Evolutionary conservation across 2,329 filamentous ascomycete genomes (phyloP), one percentile per base, ranked within the genome.

Genomic region (Alternaria panax): DNA sequence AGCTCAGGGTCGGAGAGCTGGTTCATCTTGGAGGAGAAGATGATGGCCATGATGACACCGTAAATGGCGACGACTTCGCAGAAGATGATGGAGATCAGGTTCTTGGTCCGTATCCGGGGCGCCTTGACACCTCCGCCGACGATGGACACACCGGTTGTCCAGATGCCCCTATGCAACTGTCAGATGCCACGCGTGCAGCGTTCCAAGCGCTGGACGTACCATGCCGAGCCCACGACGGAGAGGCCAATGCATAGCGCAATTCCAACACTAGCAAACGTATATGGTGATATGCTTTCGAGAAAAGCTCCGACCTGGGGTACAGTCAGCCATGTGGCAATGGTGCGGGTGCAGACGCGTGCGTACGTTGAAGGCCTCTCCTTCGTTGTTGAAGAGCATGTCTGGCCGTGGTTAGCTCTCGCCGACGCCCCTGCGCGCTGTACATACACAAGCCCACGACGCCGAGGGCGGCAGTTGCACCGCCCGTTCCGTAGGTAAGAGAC

Each of bases 1-100:
- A 85, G 84, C 30, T 90, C 87, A 18, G 85, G 84, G 38, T 89
- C 86, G 57, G 85, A 85, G 28, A 95, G 86, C 56, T 85, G 79
- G 70, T 87, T 86, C 71, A 99, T 82, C 81, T 97, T 96, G 63
- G 93, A 87, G 43, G 93, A 96, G 84, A 98, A 98, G 74, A 99
- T 91, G 78, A 99, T 99, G 73, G 93, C 91, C 93, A 99, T 99
- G 82, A 99, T 99, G 81, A 99, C 94, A 73, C 96, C 96, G 86
- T 99, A 99, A 80, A 99, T 99, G 80, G 95, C 95, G 75, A 99
- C 95, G 76, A 99, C 95, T 83, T 99, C 95, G 84, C 95, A 99
- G 83, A 99, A 99, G 82, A 99, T 98, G 81, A 99, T 99, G 74
- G 94, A 98, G 79, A 99, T 98, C 76, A 99, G 82, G 85, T 99